phyloP scores from a whole-genome alignment of 805 yeast species.

The Lachancea waltii region DNA sequence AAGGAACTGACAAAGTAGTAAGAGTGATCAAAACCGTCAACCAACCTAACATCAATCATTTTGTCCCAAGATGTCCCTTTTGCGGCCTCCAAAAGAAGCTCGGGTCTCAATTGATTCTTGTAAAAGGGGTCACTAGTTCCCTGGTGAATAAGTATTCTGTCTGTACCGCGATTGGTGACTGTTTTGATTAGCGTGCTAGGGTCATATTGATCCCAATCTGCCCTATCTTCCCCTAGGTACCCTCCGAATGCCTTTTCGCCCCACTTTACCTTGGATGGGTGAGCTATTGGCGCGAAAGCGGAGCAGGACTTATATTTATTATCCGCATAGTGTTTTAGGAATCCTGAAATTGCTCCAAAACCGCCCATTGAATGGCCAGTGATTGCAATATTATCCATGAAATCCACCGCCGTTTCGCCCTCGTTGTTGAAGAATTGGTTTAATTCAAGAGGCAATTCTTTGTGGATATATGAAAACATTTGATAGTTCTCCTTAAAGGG shows the following conservation, averaged over 20 bases:
- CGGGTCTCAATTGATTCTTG: constrained; percentile 67
- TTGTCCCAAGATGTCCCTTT: constrained; percentile 53
- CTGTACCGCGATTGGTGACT: constrained; percentile 40
- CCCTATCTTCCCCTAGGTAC: constrained; percentile 56
- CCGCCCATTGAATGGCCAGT: constrained; percentile 99
- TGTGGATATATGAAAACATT: constrained; percentile 78
- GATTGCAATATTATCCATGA: constrained; percentile 52
- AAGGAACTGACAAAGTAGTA: constrained; percentile 80
- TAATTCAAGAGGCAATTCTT: constrained; percentile 59
- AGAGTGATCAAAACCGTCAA: constrained; percentile 85
- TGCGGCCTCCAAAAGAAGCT: constrained; percentile 53
- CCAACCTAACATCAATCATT: constrained; percentile 52
- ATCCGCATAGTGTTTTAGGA: constrained; percentile 58
- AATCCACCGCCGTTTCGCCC: constrained; percentile 46
- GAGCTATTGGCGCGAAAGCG: constrained; percentile 86
- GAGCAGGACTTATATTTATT: constrained; percentile 61
- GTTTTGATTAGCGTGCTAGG: constrained; percentile 67
- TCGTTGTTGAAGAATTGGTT: constrained; percentile 32
- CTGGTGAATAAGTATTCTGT: constrained; percentile 71
- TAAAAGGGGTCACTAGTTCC: constrained; percentile 77
- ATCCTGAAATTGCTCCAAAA: constrained; percentile 77
- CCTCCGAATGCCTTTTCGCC: constrained; percentile 78
- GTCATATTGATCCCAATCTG: constrained; percentile 66
- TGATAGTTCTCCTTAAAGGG: constrained; percentile 70
- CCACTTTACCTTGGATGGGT: constrained; percentile 79